Conservation (phyloP, 163 green algal genomes). For the Prototheca wickerhamii region DNA sequence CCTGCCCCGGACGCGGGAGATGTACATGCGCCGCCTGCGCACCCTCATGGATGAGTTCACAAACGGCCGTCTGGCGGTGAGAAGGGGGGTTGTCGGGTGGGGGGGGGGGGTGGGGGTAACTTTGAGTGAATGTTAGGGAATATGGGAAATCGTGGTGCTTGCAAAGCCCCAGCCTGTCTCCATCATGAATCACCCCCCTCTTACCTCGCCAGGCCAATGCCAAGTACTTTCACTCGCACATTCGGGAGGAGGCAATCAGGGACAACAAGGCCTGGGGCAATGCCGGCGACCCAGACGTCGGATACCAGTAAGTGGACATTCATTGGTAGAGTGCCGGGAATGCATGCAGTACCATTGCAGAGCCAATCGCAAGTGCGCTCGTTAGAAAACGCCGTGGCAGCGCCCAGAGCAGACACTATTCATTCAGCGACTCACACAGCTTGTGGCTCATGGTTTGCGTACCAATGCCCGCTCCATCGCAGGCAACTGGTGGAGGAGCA, state of each 20-base stretch:
- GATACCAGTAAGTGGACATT: slow-evolving; percentile 31
- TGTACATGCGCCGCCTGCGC: slow-evolving; percentile 58
- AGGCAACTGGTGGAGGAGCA: slow-evolving; percentile 50
- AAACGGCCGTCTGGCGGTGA: slow-evolving; percentile 27
- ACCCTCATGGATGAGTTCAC: slow-evolving; percentile 54
- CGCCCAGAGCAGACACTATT: not conserved
- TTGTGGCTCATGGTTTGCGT: not conserved
- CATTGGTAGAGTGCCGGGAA: not conserved
- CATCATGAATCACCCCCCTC: not conserved
- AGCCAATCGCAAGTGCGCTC: not conserved
- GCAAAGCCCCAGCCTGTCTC: not conserved
- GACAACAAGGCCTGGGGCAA: slow-evolving; percentile 31
- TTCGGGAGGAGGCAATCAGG: slow-evolving; percentile 35
- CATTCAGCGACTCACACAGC: not conserved
- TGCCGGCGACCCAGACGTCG: slow-evolving; percentile 28
- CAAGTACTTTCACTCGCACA: slow-evolving; percentile 29
- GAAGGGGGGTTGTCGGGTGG: not conserved
- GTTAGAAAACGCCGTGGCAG: not conserved
- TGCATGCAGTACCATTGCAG: not conserved
- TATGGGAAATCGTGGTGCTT: not conserved
- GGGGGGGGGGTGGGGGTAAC: not conserved
- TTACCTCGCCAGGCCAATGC: slow-evolving; percentile 28
- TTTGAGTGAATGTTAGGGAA: too few relatives aligned
- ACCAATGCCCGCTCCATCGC: not conserved
- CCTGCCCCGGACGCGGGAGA: slow-evolving; percentile 38